Evolutionary conservation across 1,284 basidiomycete species (phyloP).

Genomic region (Hemileia vastatrix): DNA sequence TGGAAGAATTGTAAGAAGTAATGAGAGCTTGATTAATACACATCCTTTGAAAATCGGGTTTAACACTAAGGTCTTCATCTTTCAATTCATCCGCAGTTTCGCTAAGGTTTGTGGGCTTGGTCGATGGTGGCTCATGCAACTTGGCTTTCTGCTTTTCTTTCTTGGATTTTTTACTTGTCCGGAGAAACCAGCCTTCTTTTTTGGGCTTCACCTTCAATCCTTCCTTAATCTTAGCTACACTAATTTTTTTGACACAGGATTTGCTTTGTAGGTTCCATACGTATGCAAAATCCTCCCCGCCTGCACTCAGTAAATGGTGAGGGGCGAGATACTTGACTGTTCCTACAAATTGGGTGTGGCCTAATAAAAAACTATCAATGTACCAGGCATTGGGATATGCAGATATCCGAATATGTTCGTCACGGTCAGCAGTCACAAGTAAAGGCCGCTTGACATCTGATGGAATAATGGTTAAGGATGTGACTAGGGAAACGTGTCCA

Average conservation of each 20-base stretch:
- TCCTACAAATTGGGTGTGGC: constrained; percentile 12
- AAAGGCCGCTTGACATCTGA: not conserved
- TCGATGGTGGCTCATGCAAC: too few species aligned
- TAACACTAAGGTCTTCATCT: too few species aligned
- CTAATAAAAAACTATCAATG: constrained; percentile 10
- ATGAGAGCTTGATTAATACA: constrained; percentile 15
- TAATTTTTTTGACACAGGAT: not conserved
- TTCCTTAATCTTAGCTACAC: not conserved
- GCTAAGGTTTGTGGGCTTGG: too few species aligned
- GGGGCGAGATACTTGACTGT: constrained; percentile 5
- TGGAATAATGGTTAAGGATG: constrained; percentile 14
- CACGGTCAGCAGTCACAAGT: constrained; percentile 18
- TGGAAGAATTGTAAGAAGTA: not conserved
- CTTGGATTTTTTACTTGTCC: constrained; percentile 12
- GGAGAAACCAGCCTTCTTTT: constrained; percentile 18
- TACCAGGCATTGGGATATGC: constrained; percentile 18
- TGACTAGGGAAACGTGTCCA: constrained; percentile 18
- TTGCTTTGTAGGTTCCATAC: constrained; percentile 8
- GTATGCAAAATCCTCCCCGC: constrained; percentile 10
- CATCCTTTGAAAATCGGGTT: constrained; percentile 1
- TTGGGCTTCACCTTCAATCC: constrained; percentile 16
- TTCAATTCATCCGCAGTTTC: not conserved
- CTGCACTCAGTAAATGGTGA: constrained; percentile 14
- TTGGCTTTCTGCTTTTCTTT: not conserved
- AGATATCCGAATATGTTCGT: constrained; percentile 19